Evolutionary conservation across 192 early-diverging fungal species (phyloP), one percentile per base, ranked within the genome.

Genomic region (Obelidium mucronatum): DNA sequence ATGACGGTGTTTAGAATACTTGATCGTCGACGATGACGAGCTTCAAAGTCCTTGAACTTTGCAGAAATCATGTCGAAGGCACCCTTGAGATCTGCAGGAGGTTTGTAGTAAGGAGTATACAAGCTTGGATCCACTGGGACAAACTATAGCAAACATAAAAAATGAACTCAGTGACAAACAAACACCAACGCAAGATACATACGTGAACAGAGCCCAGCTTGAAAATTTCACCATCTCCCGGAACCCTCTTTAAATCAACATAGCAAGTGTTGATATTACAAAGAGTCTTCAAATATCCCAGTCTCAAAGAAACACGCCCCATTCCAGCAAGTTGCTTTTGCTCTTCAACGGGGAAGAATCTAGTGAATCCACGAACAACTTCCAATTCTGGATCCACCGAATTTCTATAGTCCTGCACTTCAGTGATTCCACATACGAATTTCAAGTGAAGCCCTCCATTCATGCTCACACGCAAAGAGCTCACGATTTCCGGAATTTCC

Each of bases 171-270:
- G 8, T 28, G 22, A 8, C 26, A 77, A 60, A 60, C n/a, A n/a
- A n/a, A n/a, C n/a, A n/a, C n/a, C n/a, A n/a, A n/a, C n/a, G 11
- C 26, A 28, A 31, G 28, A 44, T 5, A 73, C 77, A 53, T 56
- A 78, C 77, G 51, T 78, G 67, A 54, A 78, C 77, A 22, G 68
- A 15, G 4, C 77, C 77, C 8, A 78, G 51, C 24, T 70, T 72
- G 34, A 78, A 78, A 4, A 71, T 36, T 56, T 78, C 77, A 1
- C 77, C 77, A 5, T 70, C 58, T 13, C 77, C 77, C 4, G 77
- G 77, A 54, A 78, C 65, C 26, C 77, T 17, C 52, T 78, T 78
- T 40, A 78, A 40, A 40, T 78, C 77, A 65, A 78, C 71, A 55
- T 71, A 78, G 52, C 69, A 72, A 35, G 77, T 65, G 37, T 71